Base-by-base conservation (phyloP, 768 basidiomycete genomes). In the Baorangia bicolor region DNA sequence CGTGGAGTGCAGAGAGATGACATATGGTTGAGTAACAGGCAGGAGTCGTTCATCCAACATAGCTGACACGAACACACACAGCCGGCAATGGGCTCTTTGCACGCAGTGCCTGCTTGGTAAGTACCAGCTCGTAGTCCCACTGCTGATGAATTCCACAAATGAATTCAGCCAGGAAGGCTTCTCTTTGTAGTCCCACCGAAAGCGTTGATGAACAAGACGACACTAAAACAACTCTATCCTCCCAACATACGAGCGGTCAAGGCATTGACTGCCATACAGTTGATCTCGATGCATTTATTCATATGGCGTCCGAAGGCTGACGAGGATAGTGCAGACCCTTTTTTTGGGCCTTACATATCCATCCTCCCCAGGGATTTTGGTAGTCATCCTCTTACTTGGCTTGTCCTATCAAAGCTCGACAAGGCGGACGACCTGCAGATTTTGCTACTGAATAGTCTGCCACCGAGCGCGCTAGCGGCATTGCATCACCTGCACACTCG, bases 321-420 rank as follows among this genome's bases (percentile, higher is more conserved):
- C 8, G 69, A 64, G 3, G 73, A 74, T 18, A 85, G 83, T 21
- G 58, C 57, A 25, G 88, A 90, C 62, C 74, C 79, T 60, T 69
- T 68, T 14, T 87, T 86, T 69, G 83, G 87, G 27, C 87, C 91
- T 2, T 97, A 93, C 67, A 85, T 97, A 43, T 85, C 87, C 0
- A 78, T 85, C 1, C 73, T 98, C 27, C 96, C 96, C 3, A 68
- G 68, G 51, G 72, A 84, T 28, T 95, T 98, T 69, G 78, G 78
- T 39, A 75, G 76, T 25, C 94, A 97, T 73, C 96, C 95, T 6
- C 75, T 97, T n/a, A 81, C 86, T 20, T 94, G 91, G 92, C 55
- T 80, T 5, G 76, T 81, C 44, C 57, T 62, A 14, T 64, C 70
- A 51, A 64, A 64, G 55, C 52, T 56, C 41, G 28, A 49, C 38